Evolutionary conservation across 2,329 filamentous ascomycete genomes (phyloP).

Genomic region (Colletotrichum cordylinicola): DNA sequence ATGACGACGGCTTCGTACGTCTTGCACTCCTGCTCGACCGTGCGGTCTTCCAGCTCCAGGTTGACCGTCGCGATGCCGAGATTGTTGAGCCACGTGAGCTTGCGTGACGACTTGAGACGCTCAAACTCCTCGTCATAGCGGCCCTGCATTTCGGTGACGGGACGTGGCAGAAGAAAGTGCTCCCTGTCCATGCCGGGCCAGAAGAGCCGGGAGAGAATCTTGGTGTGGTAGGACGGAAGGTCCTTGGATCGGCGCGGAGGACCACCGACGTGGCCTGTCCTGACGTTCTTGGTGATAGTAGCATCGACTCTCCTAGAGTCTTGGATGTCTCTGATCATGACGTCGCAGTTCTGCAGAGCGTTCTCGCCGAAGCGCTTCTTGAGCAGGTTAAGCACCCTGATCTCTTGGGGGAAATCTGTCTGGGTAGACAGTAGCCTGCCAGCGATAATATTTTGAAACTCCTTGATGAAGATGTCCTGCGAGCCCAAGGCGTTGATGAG

Average conservation of each 20-base stretch:
- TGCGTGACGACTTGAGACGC: conserved; percentile 80
- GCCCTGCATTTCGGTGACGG: conserved; percentile 66
- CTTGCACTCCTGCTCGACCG: conserved; percentile 72
- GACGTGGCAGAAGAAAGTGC: conserved; percentile 66
- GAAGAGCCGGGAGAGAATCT: conserved; percentile 90
- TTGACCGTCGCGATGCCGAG: conserved; percentile 82
- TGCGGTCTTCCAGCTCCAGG: conserved; percentile 82
- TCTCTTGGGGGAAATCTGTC: conserved; percentile 76
- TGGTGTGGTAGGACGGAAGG: conserved; percentile 68
- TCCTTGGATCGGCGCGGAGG: conserved; percentile 23
- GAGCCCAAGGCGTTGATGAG: conserved; percentile 87
- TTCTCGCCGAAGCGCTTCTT: conserved; percentile 88
- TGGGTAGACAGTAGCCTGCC: conserved; percentile 76
- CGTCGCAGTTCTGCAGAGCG: conserved; percentile 89
- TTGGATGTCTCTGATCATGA: conserved; percentile 94
- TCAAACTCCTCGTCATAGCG: conserved; percentile 80
- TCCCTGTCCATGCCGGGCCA: conserved; percentile 85
- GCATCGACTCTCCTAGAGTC: conserved; percentile 80
- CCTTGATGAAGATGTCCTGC: conserved; percentile 88
- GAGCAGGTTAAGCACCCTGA: conserved; percentile 83
- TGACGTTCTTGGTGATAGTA: conserved; percentile 58
- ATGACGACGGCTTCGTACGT: conserved; percentile 91
- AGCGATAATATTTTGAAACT: conserved; percentile 88
- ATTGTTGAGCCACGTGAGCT: conserved; percentile 86
- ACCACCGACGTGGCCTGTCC: conserved; percentile 19